These are phyloP conservation scores for Hypoxylon sp. DNA, from an alignment of 2,329 filamentous ascomycete species.

Conservation along the genomic window DNA sequence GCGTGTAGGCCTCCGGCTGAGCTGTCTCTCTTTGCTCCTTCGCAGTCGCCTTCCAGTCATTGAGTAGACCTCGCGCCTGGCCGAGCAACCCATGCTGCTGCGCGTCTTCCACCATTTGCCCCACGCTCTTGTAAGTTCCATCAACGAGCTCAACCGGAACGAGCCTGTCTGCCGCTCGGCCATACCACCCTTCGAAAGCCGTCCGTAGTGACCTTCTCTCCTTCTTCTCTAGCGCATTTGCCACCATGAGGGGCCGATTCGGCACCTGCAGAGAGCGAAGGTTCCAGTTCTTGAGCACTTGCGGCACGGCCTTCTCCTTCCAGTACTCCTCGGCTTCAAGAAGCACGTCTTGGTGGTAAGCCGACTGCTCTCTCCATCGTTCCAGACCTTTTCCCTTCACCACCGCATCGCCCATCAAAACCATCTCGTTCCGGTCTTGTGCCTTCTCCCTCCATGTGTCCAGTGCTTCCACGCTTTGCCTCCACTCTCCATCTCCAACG, in stretches of 20 bases:
- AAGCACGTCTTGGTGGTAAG: slow-evolving; percentile 30
- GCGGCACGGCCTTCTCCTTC: slow-evolving; percentile 35
- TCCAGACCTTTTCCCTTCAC: slow-evolving; percentile 38
- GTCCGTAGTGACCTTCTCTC: slow-evolving; percentile 41
- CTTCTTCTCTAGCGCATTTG: slow-evolving; percentile 43
- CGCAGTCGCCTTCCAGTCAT: slow-evolving; percentile 37
- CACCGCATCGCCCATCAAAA: slow-evolving; percentile 30
- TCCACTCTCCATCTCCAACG: slow-evolving; percentile 38
- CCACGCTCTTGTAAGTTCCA: slow-evolving; percentile 38
- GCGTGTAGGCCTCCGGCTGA: slow-evolving; percentile 38
- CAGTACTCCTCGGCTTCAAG: slow-evolving; percentile 39
- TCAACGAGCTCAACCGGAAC: slow-evolving; percentile 39
- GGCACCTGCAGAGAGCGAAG: slow-evolving; percentile 42
- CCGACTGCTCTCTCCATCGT: slow-evolving; percentile 39
- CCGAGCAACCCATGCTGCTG: slow-evolving; percentile 34
- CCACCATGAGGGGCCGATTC: slow-evolving; percentile 43
- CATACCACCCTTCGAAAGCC: slow-evolving; percentile 44
- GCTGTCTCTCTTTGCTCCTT: slow-evolving; percentile 21
- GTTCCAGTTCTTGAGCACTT: slow-evolving; percentile 44
- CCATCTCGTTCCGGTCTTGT: slow-evolving; percentile 34
- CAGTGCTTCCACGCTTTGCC: slow-evolving; percentile 34
- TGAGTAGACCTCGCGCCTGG: slow-evolving; percentile 35
- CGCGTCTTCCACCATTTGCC: slow-evolving; percentile 38
- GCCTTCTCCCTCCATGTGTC: slow-evolving; percentile 41
- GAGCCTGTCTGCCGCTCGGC: slow-evolving; percentile 41